phyloP scores from a whole-genome alignment of 2,329 filamentous ascomycete species.

The Colletotrichum agaves region DNA sequence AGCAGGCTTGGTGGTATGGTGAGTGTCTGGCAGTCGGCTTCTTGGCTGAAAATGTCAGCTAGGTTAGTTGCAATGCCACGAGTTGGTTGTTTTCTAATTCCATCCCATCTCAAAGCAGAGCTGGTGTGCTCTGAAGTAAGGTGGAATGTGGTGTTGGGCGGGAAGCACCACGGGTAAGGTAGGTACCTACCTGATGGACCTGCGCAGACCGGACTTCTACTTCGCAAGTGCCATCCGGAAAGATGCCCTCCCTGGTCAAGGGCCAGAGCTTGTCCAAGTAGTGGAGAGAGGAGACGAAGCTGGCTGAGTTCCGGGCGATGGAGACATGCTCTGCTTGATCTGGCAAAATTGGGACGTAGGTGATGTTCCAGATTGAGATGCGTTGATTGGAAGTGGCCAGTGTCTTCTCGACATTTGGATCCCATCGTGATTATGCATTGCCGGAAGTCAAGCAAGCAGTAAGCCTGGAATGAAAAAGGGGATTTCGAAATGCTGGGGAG shows the following conservation, averaged over 20 bases:
- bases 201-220: background rate
- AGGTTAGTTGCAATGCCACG: background rate
- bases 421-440: conserved; percentile 6
- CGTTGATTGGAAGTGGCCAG: background rate
- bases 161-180: conserved; percentile 20
- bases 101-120: conserved; percentile 15
- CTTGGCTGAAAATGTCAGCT: background rate
- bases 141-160: background rate
- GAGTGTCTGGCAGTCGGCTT: background rate
- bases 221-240: too few relatives aligned
- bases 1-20: background rate
- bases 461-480: background rate
- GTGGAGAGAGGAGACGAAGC: conserved; percentile 1
- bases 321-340: conserved; percentile 8
- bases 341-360: conserved; percentile 4
- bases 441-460: background rate
- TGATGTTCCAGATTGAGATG: conserved; percentile 11
- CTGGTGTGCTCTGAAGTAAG: background rate
- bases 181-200: conserved; percentile 22
- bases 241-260: background rate
- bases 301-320: background rate
- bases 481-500: background rate
- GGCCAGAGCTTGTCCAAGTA: background rate
- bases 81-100: background rate
- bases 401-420: conserved; percentile 7